Evolutionary conservation across 2,329 filamentous ascomycete genomes (phyloP), one percentile per base, ranked within the genome.

Genomic region (Cryphonectria radicalis): DNA sequence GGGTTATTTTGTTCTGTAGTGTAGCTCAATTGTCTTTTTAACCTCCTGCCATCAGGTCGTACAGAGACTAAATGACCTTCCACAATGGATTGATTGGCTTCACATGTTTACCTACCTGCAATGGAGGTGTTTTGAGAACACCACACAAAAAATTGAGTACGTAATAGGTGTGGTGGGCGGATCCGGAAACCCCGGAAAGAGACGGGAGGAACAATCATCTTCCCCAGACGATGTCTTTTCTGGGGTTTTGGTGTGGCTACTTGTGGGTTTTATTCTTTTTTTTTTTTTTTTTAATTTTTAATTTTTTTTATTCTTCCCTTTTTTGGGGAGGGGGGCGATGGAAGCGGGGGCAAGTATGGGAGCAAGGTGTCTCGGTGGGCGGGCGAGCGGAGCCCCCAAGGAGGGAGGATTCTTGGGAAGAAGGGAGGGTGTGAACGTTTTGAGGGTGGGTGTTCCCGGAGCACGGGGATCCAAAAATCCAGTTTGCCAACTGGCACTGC

Each of bases 121-220:
- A 40, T 40, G 37, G 8, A 40, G 37, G 37, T 40, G 37, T 10
- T 40, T 10, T 11, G 37, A 40, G 37, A 40, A 40, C 37, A 11
- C 11, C 37, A 40, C 37, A 10, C 10, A 4, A 46, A 65, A 53
- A 37, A 6, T 6, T n/a, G 64, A 28, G 35, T 42, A n/a, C 50
- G 50, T 37, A 59, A 43, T 43, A 22, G n/a, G 13, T 14, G 40
- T n/a, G n/a, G n/a, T 40, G 50, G 40, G 37, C 35, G 65, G 65
- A 67, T 67, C 65, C 65, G 50, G 37, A 42, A 42, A 17, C 53
- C 65, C 65, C 35, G 65, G 65, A 67, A 67, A 67, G 25, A 28
- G 37, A 66, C 53, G 65, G 67, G 66, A 68, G 67, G 67, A 40
- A 35, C 17, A 53, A 50, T 62, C 37, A 32, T 62, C 35, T 68